Evolutionary conservation across 1,284 basidiomycete species (phyloP), one percentile per base, ranked within the genome.

Genomic region (Ustilago nuda): DNA sequence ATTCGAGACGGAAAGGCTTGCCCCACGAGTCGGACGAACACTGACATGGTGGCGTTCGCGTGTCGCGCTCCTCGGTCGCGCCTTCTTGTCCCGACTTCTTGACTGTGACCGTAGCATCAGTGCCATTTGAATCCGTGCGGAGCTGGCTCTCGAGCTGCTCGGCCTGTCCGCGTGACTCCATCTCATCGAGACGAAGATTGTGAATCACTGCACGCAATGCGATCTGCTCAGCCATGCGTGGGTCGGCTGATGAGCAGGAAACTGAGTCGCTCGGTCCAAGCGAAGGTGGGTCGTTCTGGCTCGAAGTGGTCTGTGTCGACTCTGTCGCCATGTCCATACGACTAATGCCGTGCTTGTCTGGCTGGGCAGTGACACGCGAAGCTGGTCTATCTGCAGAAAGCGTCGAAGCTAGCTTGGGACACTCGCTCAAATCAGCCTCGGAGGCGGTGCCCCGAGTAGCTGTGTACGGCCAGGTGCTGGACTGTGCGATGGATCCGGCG

Each of bases 1-100:
- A 98, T 79, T 95, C 90, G 32, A 98, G 88, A 66, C 89, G 89
- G 88, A 98, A 98, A 1, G 92, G 89, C 60, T 77, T 77, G 55
- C 75, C 75, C 75, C 75, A 77, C 56, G 67, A 73, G 33, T 77
- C 75, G 11, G 75, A 73, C 15, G 68, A 72, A 4, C 72, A 70
- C 35, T 63, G 60, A 2, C 61, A 66, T 11, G 68, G 72, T 57
- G 73, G 73, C 7, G 61, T 64, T n/a, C 64, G 64, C 48, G 32
- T 45, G 11, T 63, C 56, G 30, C 65, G 58, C 4, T 61, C 64
- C 11, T 43, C 33, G 37, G 37, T 27, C 23, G 23, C 23, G 43
- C 51, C 52, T 8, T 30, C 52, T 8, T 30, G 19, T 45, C 53
- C 61, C 19, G 41, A 37, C 8, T 43, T 56, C 12, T 54, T 60